phyloP scores from a whole-genome alignment of 176 grass and related monocot genomes.

The Aegilops tauschii region DNA sequence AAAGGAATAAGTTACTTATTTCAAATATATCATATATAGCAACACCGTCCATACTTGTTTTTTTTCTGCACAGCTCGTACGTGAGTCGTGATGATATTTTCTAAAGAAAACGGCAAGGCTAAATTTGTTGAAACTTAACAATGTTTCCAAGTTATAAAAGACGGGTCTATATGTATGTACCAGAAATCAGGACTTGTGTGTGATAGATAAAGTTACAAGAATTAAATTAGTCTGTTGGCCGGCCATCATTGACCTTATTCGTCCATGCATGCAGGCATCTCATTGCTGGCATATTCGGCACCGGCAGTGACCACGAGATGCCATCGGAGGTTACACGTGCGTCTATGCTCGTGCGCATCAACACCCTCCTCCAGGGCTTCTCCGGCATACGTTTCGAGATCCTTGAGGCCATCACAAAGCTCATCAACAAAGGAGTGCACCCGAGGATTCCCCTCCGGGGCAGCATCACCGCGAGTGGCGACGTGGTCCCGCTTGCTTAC shows the following conservation, averaged over 20 bases:
- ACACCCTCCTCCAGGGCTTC: background rate
- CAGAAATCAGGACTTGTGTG: too few species aligned
- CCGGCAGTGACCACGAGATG: background rate
- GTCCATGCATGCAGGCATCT: background rate
- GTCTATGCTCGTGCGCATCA: background rate
- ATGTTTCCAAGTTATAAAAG: too few species aligned
- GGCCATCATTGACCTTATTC: background rate
- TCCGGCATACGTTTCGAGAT: background rate
- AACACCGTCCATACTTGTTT: too few species aligned
- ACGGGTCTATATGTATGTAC: too few species aligned
- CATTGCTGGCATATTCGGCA: background rate
- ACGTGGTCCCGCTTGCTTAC: background rate
- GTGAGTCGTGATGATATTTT: too few species aligned
- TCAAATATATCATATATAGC: too few species aligned
- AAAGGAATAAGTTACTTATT: too few species aligned
- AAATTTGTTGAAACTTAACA: too few species aligned
- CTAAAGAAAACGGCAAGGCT: too few species aligned
- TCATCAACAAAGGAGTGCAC: background rate
- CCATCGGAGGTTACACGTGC: background rate
- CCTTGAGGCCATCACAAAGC: background rate
- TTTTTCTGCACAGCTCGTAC: too few species aligned
- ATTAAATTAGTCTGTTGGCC: too few species aligned
- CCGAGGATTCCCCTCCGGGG: background rate
- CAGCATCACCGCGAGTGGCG: background rate
- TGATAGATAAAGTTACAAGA: too few species aligned